Conservation (phyloP, 2,329 filamentous ascomycete genomes). For the Sporothrix mexicana region DNA sequence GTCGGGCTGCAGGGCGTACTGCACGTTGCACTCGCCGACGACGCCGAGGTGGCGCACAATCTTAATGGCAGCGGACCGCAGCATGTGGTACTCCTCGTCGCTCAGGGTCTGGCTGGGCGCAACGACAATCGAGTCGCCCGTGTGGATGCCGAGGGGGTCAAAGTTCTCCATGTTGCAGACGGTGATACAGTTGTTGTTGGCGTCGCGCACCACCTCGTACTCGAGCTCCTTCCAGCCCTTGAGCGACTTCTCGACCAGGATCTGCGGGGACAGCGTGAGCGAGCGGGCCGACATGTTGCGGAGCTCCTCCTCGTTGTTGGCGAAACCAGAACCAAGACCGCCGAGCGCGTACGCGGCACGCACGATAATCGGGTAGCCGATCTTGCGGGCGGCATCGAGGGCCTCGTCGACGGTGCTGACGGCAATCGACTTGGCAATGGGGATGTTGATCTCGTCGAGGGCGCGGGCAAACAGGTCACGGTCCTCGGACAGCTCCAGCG, state of each 20-base stretch:
- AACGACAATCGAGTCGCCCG: slow-evolving; percentile 97
- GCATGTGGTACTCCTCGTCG: slow-evolving; percentile 99
- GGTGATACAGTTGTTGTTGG: slow-evolving; percentile 97
- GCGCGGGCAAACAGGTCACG: slow-evolving; percentile 95
- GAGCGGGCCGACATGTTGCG: slow-evolving; percentile 92
- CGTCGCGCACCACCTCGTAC: slow-evolving; percentile 97
- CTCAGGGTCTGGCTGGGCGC: slow-evolving; percentile 95
- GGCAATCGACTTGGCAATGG: slow-evolving; percentile 94
- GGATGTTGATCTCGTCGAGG: slow-evolving; percentile 95
- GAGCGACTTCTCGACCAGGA: slow-evolving; percentile 96
- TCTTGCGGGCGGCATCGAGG: slow-evolving; percentile 79
- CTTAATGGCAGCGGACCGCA: slow-evolving; percentile 95
- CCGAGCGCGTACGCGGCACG: slow-evolving; percentile 95
- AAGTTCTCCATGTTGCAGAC: slow-evolving; percentile 99
- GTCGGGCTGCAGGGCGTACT: slow-evolving; percentile 95
- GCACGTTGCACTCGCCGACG: slow-evolving; percentile 97
- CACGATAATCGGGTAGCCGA: slow-evolving; percentile 98
- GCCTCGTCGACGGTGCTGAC: slow-evolving; percentile 92
- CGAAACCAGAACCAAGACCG: slow-evolving; percentile 95
- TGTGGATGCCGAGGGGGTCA: slow-evolving; percentile 95
- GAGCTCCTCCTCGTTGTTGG: slow-evolving; percentile 90
- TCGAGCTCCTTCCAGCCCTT: slow-evolving; percentile 99
- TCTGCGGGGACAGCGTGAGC: slow-evolving; percentile 91
- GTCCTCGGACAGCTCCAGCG: slow-evolving; percentile 92
- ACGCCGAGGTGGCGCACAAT: slow-evolving; percentile 97